Percentiles rank a stretch among this genome's conserved stretches.
These are phyloP conservation scores for Boletus edulis DNA, from an alignment of 768 basidiomycete genomes.

Conservation along the genomic window DNA sequence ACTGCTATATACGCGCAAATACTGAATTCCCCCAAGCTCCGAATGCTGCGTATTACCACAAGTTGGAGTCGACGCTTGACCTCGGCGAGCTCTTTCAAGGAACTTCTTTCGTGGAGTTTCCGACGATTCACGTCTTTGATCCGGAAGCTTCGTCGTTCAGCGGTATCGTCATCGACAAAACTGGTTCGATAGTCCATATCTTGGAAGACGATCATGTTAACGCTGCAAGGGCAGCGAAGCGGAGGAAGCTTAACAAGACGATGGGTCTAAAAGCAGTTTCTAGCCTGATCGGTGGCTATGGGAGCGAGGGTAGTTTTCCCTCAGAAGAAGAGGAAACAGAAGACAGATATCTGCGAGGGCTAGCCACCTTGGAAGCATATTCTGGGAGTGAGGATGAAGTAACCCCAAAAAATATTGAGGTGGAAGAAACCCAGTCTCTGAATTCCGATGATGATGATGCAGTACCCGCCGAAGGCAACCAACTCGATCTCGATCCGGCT, in stretches of 20 bases:
- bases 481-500: slow-evolving; percentile 20
- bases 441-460: slow-evolving; percentile 18
- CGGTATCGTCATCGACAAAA: slow-evolving; percentile 56
- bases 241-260: slow-evolving; percentile 51
- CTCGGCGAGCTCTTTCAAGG: slow-evolving; percentile 50
- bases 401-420: not conserved
- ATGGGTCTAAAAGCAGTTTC: slow-evolving; percentile 55
- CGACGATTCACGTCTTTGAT: slow-evolving; percentile 76
- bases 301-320: slow-evolving; percentile 46
- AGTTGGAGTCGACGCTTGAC: slow-evolving; percentile 49
- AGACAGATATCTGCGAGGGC: slow-evolving; percentile 4
- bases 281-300: slow-evolving; percentile 60
- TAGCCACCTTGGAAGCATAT: slow-evolving; percentile 26
- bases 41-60: slow-evolving; percentile 47
- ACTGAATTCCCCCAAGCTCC: slow-evolving; percentile 26
- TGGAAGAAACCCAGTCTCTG: slow-evolving; percentile 12
- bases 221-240: slow-evolving; percentile 46
- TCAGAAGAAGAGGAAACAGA: slow-evolving; percentile 21
- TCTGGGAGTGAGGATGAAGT: slow-evolving; percentile 19
- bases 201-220: slow-evolving; percentile 11
- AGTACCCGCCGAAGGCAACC: slow-evolving; percentile 3
- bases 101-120: slow-evolving; percentile 79
- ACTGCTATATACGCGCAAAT: slow-evolving; percentile 57
- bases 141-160: slow-evolving; percentile 49
- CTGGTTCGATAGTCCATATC: slow-evolving; percentile 37